Base-by-base conservation (phyloP, 257 asterid species). In the Nemophila menziesii region DNA sequence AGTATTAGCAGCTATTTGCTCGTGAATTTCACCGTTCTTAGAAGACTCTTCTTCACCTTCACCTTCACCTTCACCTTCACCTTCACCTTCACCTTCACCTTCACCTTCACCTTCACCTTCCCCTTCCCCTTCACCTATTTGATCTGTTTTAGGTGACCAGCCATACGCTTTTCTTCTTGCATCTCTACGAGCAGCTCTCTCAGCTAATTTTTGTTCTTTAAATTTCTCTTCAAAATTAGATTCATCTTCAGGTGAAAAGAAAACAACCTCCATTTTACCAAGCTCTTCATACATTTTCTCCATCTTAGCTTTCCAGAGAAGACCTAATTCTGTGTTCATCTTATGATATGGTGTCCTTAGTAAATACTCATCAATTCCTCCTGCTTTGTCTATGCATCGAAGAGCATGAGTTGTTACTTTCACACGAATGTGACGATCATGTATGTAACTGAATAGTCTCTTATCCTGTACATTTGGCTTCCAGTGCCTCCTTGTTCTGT, bases 351-450 rank as follows among this genome's bases (percentile, higher is more conserved):
- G 96, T 15, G 92, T 89, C 79, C 81, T 89, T 49, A 89, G 72
- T 70, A 89, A 51, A 69, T 89, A 84, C 76, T 84, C 98, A 29
- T 84, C 98, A 41, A 89, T 63, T 24, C 98, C 98, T 12, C 98
- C 94, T 11, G 92, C 98, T 76, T 74, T 80, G 77, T 84, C 98
- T 64, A 89, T 84, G 80, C 98, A 84, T 14, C 98, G 90, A 9
- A 89, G 68, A 1, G 98, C 95, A 49, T 89, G 95, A 44, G 93
- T 89, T 17, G 90, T 75, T 15, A 83, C 93, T 64, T 89, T 84
- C 33, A 84, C 74, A 7, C 92, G 86, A 49, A 84, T 63, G 38
- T 80, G 90, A n/a, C 92, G 78, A 52, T 89, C 98, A 46, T 78
- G 58, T 50, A 81, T 67, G 63, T 89, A 84, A 70, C 94, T 89